These are phyloP conservation scores for Aspergillus ruber DNA, from an alignment of 2,329 filamentous ascomycete genomes.

Conservation along the genomic window DNA sequence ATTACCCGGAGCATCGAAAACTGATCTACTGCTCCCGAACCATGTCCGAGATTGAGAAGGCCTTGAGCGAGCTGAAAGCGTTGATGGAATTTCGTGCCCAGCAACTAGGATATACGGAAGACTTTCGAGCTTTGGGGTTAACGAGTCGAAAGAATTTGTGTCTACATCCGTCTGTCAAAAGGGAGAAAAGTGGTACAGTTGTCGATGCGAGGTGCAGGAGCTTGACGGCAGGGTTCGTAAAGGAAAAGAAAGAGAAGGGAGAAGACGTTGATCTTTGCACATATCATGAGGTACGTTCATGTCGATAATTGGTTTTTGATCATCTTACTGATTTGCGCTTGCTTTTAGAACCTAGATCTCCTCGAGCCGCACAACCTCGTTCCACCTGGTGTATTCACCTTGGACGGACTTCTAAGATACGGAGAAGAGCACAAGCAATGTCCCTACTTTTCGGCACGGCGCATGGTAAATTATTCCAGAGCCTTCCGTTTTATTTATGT, in stretches of 20 bases:
- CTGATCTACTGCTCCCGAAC: constrained; percentile 98
- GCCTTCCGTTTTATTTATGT: neutral
- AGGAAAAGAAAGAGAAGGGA: constrained; percentile 92
- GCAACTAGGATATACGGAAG: constrained; percentile 82
- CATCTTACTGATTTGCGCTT: constrained; percentile 13
- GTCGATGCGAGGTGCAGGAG: constrained; percentile 96
- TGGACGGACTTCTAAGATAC: constrained; percentile 81
- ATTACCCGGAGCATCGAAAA: constrained; percentile 87
- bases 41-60: constrained; percentile 99
- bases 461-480: constrained; percentile 59
- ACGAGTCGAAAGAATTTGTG: constrained; percentile 97
- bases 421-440: constrained; percentile 96
- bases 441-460: constrained; percentile 88
- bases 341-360: constrained; percentile 72
- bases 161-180: constrained; percentile 89
- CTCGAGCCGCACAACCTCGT: constrained; percentile 92
- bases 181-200: constrained; percentile 88
- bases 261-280: constrained; percentile 92
- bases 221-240: constrained; percentile 91
- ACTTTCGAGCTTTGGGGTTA: constrained; percentile 84
- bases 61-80: constrained; percentile 79
- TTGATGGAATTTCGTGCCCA: constrained; percentile 92
- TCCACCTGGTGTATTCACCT: constrained; percentile 90
- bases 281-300: constrained; percentile 71
- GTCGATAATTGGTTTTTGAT: neutral